Base-by-base conservation (phyloP, 306 rosid genomes). In the Medicago arabica region DNA sequence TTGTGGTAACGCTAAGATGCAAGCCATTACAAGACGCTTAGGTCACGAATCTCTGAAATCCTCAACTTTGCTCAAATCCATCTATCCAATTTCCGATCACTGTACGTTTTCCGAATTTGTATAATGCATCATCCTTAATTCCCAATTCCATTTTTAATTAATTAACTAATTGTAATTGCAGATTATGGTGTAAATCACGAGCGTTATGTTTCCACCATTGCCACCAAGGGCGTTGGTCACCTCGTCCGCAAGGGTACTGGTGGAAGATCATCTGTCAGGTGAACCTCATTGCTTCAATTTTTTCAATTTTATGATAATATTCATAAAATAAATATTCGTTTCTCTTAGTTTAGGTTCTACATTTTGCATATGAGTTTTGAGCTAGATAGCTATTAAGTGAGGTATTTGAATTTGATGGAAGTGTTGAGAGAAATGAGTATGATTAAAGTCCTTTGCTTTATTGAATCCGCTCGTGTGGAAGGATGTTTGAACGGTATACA, bases 231-330 rank as follows among this genome's bases (percentile, higher is more conserved):
- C 40, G 91, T 77, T 6, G 98, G 99, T 5, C 92, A 89, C 88
- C 88, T 92, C 36, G 88, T 96, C 57, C 93, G 97, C 83, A 96
- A 92, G 93, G 99, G 99, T 76, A 96, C 99, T 1, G 99, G 99
- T 69, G 99, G 99, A 68, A 88, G 99, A 83, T 96, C 99, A 9
- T 96, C 99, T 38, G 99, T 96, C 28, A 96, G 99, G 99, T 92
- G 73, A 43, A 36, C 28, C 34, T 54, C 49, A 54, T 18, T 63
- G 4, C 31, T 28, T 70, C 65, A 40, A 44, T 71, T 74, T 74
- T 74, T 0, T 5, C 9, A 43, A 41, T 31, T 71, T 0, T 8
- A 16, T 54, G 46, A 43, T 72, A 8, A 53, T 19, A 43, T 73
- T 25, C 15, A 11, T 0, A 41, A 31, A n/a, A 43, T 21, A 38